Evolutionary conservation across 345 rosid genomes (phyloP), one percentile per base, ranked within the genome.

Genomic region (Rhodamnia rubescens): DNA sequence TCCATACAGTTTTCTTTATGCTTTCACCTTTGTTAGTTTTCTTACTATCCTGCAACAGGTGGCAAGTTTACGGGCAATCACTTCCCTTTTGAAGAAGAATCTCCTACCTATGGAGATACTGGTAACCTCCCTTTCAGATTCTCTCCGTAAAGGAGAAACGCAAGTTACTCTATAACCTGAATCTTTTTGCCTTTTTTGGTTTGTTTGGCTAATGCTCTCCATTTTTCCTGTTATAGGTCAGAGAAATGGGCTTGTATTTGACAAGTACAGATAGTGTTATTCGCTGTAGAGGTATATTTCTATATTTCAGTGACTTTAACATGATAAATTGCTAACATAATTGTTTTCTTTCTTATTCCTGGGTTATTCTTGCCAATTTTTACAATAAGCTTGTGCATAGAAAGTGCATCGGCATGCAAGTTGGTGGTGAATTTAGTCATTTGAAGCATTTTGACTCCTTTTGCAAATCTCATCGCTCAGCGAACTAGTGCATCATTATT

Each of bases 221-320:
- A 74, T 26, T 42, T 29, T 16, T 50, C 53, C 57, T 83, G 14
- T 52, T 50, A 78, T 87, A 97, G 98, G 98, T 94, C 85, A 88
- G 85, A 87, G 98, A 95, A 92, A 92, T 97, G 98, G 98, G 90
- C 3, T 85, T 93, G 96, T 96, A 95, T 92, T 87, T 96, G 91
- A 95, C 98, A 7, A 93, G 93, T 18, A 89, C 95, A 7, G 98
- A 97, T 89, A 74, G 88, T 84, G 86, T 92, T 29, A 88, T 96
- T 82, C 94, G 98, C 78, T 92, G 94, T 85, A 89, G 98, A 92
- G 98, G 99, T 95, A 90, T 53, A 24, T 64, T 83, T 32, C 36
- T 95, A 90, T 53, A 24, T 64, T 83, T 32, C 36, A 51, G 82
- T 64, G 81, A 85, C 54, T 47, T 22, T 78, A 85, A 40, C 27